Percentiles rank a stretch among this genome's conserved stretches.
Evolutionary conservation across 208 protist genomes (phyloP).

Genomic region (Herpetomonas samuelpessoai): DNA sequence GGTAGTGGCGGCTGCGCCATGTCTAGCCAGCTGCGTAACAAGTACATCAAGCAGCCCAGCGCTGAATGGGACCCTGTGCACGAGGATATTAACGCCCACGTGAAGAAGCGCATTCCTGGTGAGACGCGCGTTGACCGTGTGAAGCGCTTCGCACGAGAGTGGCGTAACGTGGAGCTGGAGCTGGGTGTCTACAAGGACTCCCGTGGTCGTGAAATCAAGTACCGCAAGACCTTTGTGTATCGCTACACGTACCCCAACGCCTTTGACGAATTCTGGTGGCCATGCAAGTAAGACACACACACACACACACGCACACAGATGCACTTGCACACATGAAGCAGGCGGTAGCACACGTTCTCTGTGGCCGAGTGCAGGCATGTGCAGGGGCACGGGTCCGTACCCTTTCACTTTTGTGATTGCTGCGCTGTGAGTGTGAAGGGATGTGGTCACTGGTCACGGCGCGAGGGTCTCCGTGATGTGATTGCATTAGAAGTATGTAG

Average conservation of each 20-base stretch:
- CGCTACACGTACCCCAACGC: conserved; percentile 91
- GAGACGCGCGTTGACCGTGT: conserved; percentile 87
- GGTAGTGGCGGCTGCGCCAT: conserved; percentile 4
- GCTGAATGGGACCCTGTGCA: conserved; percentile 84
- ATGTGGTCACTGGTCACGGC: no score
- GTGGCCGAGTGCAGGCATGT: no score
- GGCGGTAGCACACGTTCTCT: no score
- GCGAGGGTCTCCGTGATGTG: no score
- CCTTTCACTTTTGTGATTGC: no score
- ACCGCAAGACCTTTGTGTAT: conserved; percentile 90
- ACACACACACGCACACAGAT: no score
- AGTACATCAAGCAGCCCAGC: conserved; percentile 82
- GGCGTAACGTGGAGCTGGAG: conserved; percentile 90
- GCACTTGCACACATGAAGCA: conserved; percentile 1
- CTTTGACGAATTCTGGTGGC: conserved; percentile 92
- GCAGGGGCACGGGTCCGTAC: no score
- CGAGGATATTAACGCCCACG: conserved; percentile 90
- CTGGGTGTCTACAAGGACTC: conserved; percentile 87
- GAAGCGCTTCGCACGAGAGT: conserved; percentile 84
- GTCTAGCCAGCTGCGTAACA: conserved; percentile 35
- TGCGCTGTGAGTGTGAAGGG: no score
- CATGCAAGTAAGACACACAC: conserved; percentile 79
- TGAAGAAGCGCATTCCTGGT: conserved; percentile 90
- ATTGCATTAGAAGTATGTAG: no score
- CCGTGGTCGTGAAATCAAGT: conserved; percentile 85